A percentile compares a stretch with the other conserved stretches of the same genome.
phyloP scores from a whole-genome alignment of 805 yeast species.

The Saturnispora ahearnii region DNA sequence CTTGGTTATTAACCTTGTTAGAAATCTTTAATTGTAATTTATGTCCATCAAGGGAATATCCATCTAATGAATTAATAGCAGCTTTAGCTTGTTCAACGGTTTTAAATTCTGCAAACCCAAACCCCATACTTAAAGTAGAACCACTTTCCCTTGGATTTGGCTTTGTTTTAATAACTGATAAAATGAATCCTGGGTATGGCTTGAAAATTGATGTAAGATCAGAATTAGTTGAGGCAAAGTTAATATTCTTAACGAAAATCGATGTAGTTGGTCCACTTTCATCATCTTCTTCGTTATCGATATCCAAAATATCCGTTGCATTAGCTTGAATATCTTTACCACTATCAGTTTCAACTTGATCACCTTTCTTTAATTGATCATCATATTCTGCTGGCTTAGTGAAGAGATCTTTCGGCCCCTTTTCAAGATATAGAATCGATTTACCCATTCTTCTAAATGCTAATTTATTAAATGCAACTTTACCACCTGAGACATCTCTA shows the following conservation, averaged over 20 bases:
- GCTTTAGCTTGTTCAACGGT: conserved; percentile 68
- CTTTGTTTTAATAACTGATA: conserved; percentile 77
- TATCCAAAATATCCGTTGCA: conserved; percentile 34
- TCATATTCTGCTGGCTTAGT: conserved; percentile 41
- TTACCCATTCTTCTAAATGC: conserved; percentile 85
- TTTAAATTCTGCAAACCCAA: conserved; percentile 88
- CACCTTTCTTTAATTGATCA: conserved; percentile 21
- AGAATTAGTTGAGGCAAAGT: conserved; percentile 62
- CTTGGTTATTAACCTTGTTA: conserved; percentile 51
- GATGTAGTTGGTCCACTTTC: conserved; percentile 73
- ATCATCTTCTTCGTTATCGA: conserved; percentile 22
- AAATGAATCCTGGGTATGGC: conserved; percentile 66
- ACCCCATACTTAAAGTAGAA: conserved; percentile 82
- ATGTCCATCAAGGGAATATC: conserved; percentile 78
- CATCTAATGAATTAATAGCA: conserved; percentile 69
- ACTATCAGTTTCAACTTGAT: conserved; percentile 22
- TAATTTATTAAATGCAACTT: conserved; percentile 80
- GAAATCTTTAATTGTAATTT: conserved; percentile 83
- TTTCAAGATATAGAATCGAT: conserved; percentile 80
- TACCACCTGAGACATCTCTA: conserved; percentile 71
- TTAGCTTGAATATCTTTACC: conserved; percentile 37
- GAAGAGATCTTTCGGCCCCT: conserved; percentile 83
- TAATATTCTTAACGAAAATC: conserved; percentile 84
- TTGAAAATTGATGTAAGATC: conserved; percentile 56
- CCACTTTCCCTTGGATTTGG: conserved; percentile 73